Evolutionary conservation across 179 eudicot genomes (phyloP).

Genomic region (Spinacia oleracea): DNA sequence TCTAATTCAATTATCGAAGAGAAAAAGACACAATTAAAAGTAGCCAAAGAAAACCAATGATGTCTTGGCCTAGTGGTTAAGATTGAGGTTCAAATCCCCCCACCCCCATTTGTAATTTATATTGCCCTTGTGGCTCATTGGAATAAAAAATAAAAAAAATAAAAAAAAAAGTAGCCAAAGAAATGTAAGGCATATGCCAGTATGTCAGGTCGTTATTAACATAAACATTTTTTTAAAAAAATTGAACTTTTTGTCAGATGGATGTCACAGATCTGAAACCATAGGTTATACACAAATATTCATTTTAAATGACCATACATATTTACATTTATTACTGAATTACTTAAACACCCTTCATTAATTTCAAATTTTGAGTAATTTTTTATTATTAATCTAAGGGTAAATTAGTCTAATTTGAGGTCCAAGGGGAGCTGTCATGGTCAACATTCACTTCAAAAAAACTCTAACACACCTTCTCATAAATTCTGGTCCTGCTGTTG

Average conservation of each 20-base stretch:
- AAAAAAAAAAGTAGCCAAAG: not conserved
- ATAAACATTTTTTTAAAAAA: not conserved
- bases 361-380: too few relatives aligned
- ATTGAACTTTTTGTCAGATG: slow-evolving; percentile 31
- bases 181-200: slow-evolving; percentile 22
- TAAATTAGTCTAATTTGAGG: slow-evolving; percentile 8
- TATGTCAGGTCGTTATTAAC: slow-evolving; percentile 25
- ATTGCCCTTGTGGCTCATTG: too few relatives aligned
- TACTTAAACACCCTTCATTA: slow-evolving; percentile 15
- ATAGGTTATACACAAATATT: not conserved
- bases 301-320: not conserved
- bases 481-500: slow-evolving; percentile 27
- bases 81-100: too few relatives aligned
- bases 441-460: slow-evolving; percentile 19
- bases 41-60: too few relatives aligned
- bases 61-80: too few relatives aligned
- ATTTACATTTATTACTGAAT: not conserved
- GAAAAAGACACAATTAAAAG: too few relatives aligned
- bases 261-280: slow-evolving; percentile 24
- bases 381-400: slow-evolving; percentile 11
- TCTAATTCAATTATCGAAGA: too few relatives aligned
- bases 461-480: slow-evolving; percentile 12
- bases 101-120: too few relatives aligned
- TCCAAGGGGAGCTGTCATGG: slow-evolving; percentile 24
- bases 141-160: not conserved